phyloP scores from a whole-genome alignment of 441 rosid genomes.

The Bruguiera hainesii region DNA sequence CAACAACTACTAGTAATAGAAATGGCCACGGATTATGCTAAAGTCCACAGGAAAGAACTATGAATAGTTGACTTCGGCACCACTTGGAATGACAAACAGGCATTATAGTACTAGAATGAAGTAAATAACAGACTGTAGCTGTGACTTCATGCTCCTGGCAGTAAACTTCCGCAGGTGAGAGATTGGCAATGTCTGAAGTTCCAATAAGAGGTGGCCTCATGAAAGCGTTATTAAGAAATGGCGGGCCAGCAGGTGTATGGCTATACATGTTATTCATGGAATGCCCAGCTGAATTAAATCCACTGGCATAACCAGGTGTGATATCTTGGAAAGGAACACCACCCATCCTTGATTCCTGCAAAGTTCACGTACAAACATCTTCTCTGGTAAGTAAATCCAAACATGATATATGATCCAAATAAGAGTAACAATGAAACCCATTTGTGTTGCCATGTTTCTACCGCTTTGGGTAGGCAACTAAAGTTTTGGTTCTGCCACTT shows the following conservation, averaged over 20 bases:
- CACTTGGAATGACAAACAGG: background rate
- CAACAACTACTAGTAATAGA: constrained; percentile 28
- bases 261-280: constrained; percentile 43
- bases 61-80: constrained; percentile 1
- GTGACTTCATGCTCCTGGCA: constrained; percentile 84
- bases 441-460: background rate
- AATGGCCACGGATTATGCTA: constrained; percentile 26
- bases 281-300: constrained; percentile 50
- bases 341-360: constrained; percentile 57
- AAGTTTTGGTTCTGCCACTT: background rate
- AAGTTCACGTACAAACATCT: background rate
- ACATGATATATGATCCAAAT: constrained; percentile 2
- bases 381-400: constrained; percentile 2
- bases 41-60: constrained; percentile 19
- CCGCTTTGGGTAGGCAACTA: background rate
- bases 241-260: constrained; percentile 35
- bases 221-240: constrained; percentile 48
- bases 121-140: constrained; percentile 55
- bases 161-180: constrained; percentile 70
- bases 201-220: constrained; percentile 45
- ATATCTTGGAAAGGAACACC: constrained; percentile 42
- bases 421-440: constrained; percentile 1
- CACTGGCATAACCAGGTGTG: constrained; percentile 41
- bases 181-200: constrained; percentile 40
- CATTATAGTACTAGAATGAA: constrained; percentile 4